Percentiles rank a stretch among this genome's conserved stretches.
Evolutionary conservation across 345 rosid genomes (phyloP).

Genomic region (Citrus australasica): DNA sequence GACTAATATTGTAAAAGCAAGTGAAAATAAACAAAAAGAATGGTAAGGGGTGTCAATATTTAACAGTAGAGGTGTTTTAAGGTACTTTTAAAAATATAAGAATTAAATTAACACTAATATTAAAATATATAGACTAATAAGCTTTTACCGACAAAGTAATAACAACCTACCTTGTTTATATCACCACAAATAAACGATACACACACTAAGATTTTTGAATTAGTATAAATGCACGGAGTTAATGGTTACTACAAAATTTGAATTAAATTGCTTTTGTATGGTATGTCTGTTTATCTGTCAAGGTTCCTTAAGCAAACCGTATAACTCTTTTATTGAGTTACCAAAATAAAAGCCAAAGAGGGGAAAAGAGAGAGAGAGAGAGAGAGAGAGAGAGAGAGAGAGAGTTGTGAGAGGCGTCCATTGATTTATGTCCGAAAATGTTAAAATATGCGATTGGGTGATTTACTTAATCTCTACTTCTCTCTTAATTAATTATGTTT

Average conservation of each 20-base stretch:
- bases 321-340: not conserved
- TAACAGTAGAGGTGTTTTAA: rapidly evolving
- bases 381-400: too few species aligned
- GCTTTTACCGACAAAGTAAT: too few species aligned
- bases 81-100: too few species aligned
- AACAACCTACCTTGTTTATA: too few species aligned
- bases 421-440: not conserved
- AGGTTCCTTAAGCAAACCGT: not conserved
- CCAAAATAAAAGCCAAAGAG: not conserved
- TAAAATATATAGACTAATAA: too few species aligned
- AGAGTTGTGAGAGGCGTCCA: not conserved
- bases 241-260: not conserved
- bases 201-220: too few species aligned
- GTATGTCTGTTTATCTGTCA: not conserved
- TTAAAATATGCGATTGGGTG: conserved; percentile 3
- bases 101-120: rapidly evolving
- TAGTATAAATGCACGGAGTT: too few species aligned
- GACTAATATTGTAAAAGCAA: rapidly evolving
- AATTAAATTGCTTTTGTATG: not conserved
- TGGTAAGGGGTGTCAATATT: too few species aligned
- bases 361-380: not conserved
- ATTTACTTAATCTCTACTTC: conserved; percentile 1
- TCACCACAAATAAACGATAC: too few species aligned
- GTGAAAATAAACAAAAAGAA: too few species aligned
- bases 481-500: not conserved